Evolutionary conservation across 805 yeast genomes (phyloP).

Genomic region (Huiozyma naganishii): DNA sequence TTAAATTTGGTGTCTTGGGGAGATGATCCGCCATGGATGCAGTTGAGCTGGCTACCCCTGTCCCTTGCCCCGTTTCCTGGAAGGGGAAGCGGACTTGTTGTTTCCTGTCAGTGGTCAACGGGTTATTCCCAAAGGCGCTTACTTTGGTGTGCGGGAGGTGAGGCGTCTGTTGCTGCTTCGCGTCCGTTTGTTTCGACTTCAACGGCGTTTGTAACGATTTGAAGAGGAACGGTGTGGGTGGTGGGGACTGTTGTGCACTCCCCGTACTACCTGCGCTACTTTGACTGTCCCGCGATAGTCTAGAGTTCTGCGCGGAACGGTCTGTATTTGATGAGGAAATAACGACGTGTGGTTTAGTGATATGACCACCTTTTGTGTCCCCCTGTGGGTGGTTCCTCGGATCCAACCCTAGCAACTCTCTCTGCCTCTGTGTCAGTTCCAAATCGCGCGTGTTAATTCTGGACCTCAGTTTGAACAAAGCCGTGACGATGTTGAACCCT

Average conservation of each 20-base stretch:
- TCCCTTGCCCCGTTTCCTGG: neutral
- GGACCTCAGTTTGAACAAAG: slow-evolving; percentile 24
- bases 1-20: slow-evolving; percentile 13
- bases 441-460: slow-evolving; percentile 27
- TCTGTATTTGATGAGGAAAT: neutral
- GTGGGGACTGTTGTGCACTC: neutral
- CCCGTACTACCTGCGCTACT: neutral
- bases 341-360: slow-evolving; percentile 11
- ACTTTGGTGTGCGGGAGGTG: slow-evolving; percentile 12
- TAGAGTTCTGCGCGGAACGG: neutral
- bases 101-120: neutral
- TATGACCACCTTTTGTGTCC: neutral
- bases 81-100: neutral
- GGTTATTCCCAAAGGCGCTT: neutral
- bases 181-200: slow-evolving; percentile 13
- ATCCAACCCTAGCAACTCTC: slow-evolving; percentile 26
- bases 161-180: slow-evolving; percentile 3
- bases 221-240: slow-evolving; percentile 20
- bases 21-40: neutral
- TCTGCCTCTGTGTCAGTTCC: slow-evolving; percentile 24
- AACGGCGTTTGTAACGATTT: slow-evolving; percentile 21
- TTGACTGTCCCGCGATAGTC: neutral
- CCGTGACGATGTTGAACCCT: slow-evolving; percentile 22
- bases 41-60: neutral
- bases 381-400: neutral